Evolutionary conservation across 345 rosid species (phyloP).

Genomic region (Psidium friedrichsthalianum): DNA sequence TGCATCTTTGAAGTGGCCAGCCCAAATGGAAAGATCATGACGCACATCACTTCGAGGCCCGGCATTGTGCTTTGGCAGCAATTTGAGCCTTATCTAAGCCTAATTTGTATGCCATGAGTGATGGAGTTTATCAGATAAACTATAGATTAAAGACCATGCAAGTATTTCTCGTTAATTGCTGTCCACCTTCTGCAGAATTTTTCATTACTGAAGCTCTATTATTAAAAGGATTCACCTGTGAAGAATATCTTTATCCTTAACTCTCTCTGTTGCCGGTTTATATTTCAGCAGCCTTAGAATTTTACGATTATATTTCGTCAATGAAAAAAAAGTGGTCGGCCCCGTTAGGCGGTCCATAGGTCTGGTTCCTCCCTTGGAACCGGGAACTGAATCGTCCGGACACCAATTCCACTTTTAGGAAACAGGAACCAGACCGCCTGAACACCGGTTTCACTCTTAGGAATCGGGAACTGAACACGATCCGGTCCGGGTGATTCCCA

Average conservation of each 20-base stretch:
- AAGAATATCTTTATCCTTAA: not conserved
- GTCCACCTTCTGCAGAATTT: not conserved
- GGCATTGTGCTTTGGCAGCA: not conserved
- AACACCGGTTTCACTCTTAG: too few relatives aligned
- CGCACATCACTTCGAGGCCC: not conserved
- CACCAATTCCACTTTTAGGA: too few relatives aligned
- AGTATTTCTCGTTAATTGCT: not conserved
- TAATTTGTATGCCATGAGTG: not conserved
- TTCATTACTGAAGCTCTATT: not conserved
- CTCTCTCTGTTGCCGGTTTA: not conserved
- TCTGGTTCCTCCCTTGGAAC: too few relatives aligned
- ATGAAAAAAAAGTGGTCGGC: too few relatives aligned
- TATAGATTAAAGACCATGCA: not conserved
- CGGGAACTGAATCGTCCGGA: too few relatives aligned
- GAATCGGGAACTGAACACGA: too few relatives aligned
- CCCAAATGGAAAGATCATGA: conserved; percentile 11
- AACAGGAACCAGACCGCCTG: too few relatives aligned
- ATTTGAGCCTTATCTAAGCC: not conserved
- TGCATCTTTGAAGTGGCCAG: conserved; percentile 54
- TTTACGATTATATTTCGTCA: too few relatives aligned
- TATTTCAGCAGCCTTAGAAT: too few relatives aligned
- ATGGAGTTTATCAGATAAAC: not conserved
- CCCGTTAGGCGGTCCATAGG: too few relatives aligned
- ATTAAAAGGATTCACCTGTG: not conserved
- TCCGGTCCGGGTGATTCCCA: too few relatives aligned